Conservation (phyloP, 306 rosid genomes). For the Dalbergia oliveri region DNA sequence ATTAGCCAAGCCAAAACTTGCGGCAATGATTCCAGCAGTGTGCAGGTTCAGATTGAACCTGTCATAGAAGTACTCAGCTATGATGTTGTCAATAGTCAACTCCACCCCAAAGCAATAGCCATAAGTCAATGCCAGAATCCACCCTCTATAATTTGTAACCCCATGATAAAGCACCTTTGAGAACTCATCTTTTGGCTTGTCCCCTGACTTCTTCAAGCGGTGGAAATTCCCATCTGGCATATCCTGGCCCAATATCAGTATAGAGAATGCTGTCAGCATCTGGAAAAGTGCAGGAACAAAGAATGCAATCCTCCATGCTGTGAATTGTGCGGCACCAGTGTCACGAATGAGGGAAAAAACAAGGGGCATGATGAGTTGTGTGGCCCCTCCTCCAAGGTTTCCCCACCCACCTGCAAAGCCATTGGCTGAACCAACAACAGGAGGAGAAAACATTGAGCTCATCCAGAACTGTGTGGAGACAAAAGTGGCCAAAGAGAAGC, state of each 20-base stretch:
- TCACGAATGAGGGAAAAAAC: conserved; percentile 64
- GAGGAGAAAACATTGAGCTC: conserved; percentile 91
- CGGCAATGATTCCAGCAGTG: conserved; percentile 84
- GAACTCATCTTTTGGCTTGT: conserved; percentile 66
- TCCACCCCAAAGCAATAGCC: conserved; percentile 95
- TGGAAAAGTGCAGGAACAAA: conserved; percentile 81
- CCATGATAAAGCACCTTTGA: conserved; percentile 63
- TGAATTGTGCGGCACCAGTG: conserved; percentile 68
- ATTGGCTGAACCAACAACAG: conserved; percentile 78
- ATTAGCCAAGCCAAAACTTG: conserved; percentile 83
- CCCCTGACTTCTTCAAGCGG: conserved; percentile 65
- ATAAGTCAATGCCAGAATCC: conserved; percentile 84
- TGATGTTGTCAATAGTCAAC: conserved; percentile 74
- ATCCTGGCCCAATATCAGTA: conserved; percentile 72
- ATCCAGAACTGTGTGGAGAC: conserved; percentile 97
- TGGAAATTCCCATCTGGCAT: conserved; percentile 80
- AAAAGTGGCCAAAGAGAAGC: conserved; percentile 85
- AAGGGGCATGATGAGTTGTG: conserved; percentile 91
- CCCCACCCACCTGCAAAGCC: conserved; percentile 91
- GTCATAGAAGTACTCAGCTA: conserved; percentile 86
- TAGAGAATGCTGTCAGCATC: conserved; percentile 64
- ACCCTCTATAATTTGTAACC: conserved; percentile 75
- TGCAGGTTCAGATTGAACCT: conserved; percentile 73
- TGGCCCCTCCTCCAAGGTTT: conserved; percentile 86
- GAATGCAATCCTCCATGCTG: conserved; percentile 88